Conservation (phyloP, 2,329 filamentous ascomycete species). For the Eurotiales sp. region DNA sequence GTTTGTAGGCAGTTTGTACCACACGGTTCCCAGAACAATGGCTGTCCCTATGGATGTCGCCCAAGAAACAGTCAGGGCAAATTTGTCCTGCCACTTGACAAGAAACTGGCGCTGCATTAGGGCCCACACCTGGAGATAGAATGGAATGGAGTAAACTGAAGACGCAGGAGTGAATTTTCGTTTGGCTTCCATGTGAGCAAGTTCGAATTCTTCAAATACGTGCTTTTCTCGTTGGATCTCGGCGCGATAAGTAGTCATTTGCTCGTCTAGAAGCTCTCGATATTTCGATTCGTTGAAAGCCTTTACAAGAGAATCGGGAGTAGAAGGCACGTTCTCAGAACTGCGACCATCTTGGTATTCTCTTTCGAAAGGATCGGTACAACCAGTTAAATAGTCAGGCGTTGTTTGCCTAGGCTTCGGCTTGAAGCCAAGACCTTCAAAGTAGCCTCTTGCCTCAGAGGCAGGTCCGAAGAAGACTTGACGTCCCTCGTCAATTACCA, state of each 20-base stretch:
- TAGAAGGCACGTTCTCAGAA: constrained; percentile 63
- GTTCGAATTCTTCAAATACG: constrained; percentile 63
- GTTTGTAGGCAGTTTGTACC: constrained; percentile 63
- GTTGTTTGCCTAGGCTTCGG: constrained; percentile 74
- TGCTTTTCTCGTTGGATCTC: constrained; percentile 61
- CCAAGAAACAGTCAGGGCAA: constrained; percentile 73
- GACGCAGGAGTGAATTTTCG: constrained; percentile 63
- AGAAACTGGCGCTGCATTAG: constrained; percentile 79
- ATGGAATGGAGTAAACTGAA: constrained; percentile 79
- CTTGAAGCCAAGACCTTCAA: constrained; percentile 71
- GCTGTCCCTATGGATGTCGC: constrained; percentile 67
- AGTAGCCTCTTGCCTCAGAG: constrained; percentile 66
- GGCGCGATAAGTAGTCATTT: constrained; percentile 68
- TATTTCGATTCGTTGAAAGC: constrained; percentile 67
- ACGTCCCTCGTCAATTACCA: constrained; percentile 72
- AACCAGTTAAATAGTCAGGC: constrained; percentile 76
- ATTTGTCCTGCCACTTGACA: constrained; percentile 81
- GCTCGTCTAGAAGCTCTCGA: constrained; percentile 54
- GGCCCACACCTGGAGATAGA: constrained; percentile 77
- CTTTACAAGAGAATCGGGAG: constrained; percentile 61
- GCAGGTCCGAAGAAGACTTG: constrained; percentile 73
- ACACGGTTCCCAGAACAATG: constrained; percentile 76
- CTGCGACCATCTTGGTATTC: constrained; percentile 68
- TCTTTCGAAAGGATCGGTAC: constrained; percentile 79
- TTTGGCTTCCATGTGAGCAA: constrained; percentile 52